Base-by-base conservation (phyloP, 257 asterid genomes). In the Nicotiana benthamiana region DNA sequence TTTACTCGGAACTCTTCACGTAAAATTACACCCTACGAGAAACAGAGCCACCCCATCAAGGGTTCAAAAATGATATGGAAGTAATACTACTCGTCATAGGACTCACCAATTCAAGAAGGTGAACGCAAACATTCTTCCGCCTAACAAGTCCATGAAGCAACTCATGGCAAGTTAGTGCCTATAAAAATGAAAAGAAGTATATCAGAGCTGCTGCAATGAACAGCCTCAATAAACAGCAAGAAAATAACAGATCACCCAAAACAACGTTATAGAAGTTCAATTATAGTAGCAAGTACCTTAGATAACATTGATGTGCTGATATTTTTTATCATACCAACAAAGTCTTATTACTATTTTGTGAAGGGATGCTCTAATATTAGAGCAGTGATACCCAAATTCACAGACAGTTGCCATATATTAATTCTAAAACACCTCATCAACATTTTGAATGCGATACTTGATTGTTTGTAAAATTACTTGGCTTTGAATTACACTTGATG, bases 141-240 rank as follows among this genome's bases (percentile, higher is more conserved):
- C 94, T 93, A 86, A 93, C 96, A 83, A 95, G 98, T 79, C 97
- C 98, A 86, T 90, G 98, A 82, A 95, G 97, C 90, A 95, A 83
- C 87, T 95, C 97, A 85, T 65, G 81, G 83, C 99, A 95, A 80
- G 97, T 90, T 62, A 93, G 93, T 56, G 81, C 99, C 98, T 95
- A 86, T 75, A 81, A 89, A 79, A 53, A 75, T 72, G 80, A 85
- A 87, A 43, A 83, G 32, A 64, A 70, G 28, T 22, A 56, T 70
- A 43, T 70, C 77, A 70, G 77, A 43, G 77, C 77, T 13, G 59
- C 77, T 43, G 77, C 13, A 70, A 13, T 5, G 7, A 70, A 70
- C 77, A 22, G 34, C 57, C 59, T 12, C 20, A 43, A 70, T 70
- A 70, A 70, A 70, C 34, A 70, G 32, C 56, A 43, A 67, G 57